Evolutionary conservation across 768 basidiomycete species (phyloP), one percentile per base, ranked within the genome.

Genomic region (Tulasnella sp.): DNA sequence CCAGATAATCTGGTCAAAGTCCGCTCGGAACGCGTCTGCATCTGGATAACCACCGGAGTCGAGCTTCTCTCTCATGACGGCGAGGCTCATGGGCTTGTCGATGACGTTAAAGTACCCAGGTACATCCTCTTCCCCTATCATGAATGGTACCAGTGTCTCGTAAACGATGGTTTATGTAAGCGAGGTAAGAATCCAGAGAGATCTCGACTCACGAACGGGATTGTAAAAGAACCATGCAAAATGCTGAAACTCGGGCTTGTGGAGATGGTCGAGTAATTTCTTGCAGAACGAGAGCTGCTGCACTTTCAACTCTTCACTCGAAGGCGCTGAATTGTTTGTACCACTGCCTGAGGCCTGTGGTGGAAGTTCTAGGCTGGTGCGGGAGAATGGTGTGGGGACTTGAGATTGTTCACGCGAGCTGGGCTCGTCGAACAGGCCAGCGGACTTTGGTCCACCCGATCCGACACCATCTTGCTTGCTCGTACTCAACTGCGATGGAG

Each of bases 81-180:
- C 60, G 49, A 76, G 66, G 63, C 75, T 74, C 68, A 76, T 75
- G 24, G 75, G 75, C 11, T 67, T 59, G 56, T 71, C 70, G 63
- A 76, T 66, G 59, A 73, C 66, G 38, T 65, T 62, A 30, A 64
- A 61, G 64, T 76, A 76, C 15, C 71, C 70, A 2, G 71, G 73
- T 22, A 74, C 62, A 55, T 63, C 63, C 55, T 68, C 63, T 45
- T 64, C 65, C 41, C 0, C 7, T 4, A 50, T 29, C 41, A 24
- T 24, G 11, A 4, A 4, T 7, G 9, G 5, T 22, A 3, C 7
- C 17, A 31, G n/a, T 15, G 24, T 12, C 19, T 15, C 19, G 29
- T 42, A 29, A 27, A 52, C n/a, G 12, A 11, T 43, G 46, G 25
- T 38, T 7, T 15, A 7, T 15, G 7, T 38, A 15, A 38, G 34